Evolutionary conservation across 2,329 filamentous ascomycete species (phyloP), one percentile per base, ranked within the genome.

Genomic region (Neonectria ditissima): DNA sequence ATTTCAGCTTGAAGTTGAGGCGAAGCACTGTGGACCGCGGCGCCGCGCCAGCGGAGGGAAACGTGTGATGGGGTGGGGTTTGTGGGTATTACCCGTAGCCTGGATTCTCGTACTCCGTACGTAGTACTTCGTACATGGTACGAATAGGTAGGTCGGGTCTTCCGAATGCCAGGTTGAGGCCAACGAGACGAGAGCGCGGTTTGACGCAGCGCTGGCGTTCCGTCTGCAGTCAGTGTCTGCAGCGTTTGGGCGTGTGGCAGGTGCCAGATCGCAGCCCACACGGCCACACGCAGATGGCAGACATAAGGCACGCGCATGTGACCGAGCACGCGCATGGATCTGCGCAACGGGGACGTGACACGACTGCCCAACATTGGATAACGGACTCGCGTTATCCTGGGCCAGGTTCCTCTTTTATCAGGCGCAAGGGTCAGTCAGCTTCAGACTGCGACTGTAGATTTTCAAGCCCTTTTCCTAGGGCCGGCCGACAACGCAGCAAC

Each of bases 221-320:
- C 20, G 52, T 39, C 52, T 60, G 45, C 43, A 26, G 56, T 45
- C n/a, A 9, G 26, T 32, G 37, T 18, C 37, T 41, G 37, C n/a
- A 5, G 37, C 20, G 37, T 41, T 41, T 45, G 37, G 45, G 44
- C 45, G 54, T 61, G 45, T 48, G 54, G 56, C 61, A 60, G 59
- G 61, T 67, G 65, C 65, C 67, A 73, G 65, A 70, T 72, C 64
- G 39, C 24, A 62, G 50, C 28, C 48, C 34, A 58, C 65, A 70
- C 63, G 58, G 44, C 43, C 51, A 44, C 13, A 47, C 20, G 43
- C 47, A 32, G 26, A 50, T 50, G 47, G 47, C 47, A 51, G 24
- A 39, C 54, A 50, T 50, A 59, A 58, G 63, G 59, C 62, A 62
- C 64, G 70, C 73, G 71, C 71, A 73, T 73, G 71, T 73, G 71